phyloP scores from a whole-genome alignment of 306 rosid genomes.

The Arachis stenosperma region DNA sequence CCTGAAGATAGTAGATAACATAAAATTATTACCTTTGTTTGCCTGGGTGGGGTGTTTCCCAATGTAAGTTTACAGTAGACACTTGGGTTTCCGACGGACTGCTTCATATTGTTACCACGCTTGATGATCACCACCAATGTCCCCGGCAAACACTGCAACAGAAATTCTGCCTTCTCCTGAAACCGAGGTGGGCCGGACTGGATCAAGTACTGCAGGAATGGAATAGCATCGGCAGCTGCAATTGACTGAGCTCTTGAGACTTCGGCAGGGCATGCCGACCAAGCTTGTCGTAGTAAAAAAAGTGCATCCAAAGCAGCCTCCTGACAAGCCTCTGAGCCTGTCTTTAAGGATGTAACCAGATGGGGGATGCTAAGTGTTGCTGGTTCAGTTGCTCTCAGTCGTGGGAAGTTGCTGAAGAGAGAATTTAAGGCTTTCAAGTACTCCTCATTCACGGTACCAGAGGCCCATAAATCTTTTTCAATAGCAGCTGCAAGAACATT shows the following conservation, averaged over 20 bases:
- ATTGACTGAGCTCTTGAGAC: constrained; percentile 96
- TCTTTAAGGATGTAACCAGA: constrained; percentile 88
- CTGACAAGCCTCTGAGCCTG: constrained; percentile 96
- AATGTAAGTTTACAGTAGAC: constrained; percentile 93
- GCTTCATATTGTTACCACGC: constrained; percentile 95
- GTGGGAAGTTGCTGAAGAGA: constrained; percentile 95
- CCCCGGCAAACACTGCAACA: constrained; percentile 98
- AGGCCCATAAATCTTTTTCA: constrained; percentile 96
- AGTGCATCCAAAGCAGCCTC: constrained; percentile 97
- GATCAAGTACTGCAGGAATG: constrained; percentile 88
- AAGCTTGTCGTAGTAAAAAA: constrained; percentile 97
- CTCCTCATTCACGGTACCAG: constrained; percentile 94
- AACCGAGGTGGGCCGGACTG: constrained; percentile 99
- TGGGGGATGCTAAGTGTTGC: constrained; percentile 99
- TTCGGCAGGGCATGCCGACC: constrained; percentile 99
- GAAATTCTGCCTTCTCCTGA: constrained; percentile 94
- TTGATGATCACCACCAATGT: constrained; percentile 88
- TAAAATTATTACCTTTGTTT: constrained; percentile 63
- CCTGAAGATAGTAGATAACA: not conserved
- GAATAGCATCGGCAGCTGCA: constrained; percentile 98
- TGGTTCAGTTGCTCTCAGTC: constrained; percentile 98
- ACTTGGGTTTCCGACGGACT: constrained; percentile 97
- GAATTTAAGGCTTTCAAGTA: constrained; percentile 91
- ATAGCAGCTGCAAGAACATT: constrained; percentile 74
- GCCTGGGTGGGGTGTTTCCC: constrained; percentile 85